Conservation (phyloP, 148 eudicot species). For the Dysphania ambrosioides region DNA sequence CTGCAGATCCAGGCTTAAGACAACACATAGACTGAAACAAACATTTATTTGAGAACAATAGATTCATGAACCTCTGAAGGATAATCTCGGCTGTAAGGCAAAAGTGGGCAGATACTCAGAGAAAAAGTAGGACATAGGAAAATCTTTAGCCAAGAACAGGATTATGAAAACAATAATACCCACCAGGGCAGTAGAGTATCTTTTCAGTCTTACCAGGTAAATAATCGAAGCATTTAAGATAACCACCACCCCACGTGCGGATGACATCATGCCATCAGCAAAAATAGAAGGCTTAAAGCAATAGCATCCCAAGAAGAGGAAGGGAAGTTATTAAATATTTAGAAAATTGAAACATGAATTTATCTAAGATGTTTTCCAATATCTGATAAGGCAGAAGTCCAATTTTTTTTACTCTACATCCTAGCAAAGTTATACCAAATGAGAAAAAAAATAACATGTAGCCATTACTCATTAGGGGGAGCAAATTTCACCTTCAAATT, state of each 20-base stretch:
- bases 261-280: not conserved
- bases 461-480: too few species aligned
- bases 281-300: not conserved
- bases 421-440: too few species aligned
- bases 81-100: not conserved
- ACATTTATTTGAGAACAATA: not conserved
- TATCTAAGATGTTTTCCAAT: too few species aligned
- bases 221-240: not conserved
- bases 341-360: too few species aligned
- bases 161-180: not conserved
- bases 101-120: too few species aligned
- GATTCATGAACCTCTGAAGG: not conserved
- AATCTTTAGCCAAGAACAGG: not conserved
- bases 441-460: too few species aligned
- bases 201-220: not conserved
- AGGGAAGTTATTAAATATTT: not conserved
- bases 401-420: too few species aligned
- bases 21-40: not conserved
- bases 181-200: too few species aligned
- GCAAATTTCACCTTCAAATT: not conserved
- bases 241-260: not conserved
- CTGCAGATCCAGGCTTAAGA: conserved; percentile 16
- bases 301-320: not conserved
- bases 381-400: too few species aligned
- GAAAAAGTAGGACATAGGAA: not conserved